Percentiles rank a stretch among this genome's conserved stretches.
Evolutionary conservation across 441 rosid genomes (phyloP).

Genomic region (Populus hybrid): DNA sequence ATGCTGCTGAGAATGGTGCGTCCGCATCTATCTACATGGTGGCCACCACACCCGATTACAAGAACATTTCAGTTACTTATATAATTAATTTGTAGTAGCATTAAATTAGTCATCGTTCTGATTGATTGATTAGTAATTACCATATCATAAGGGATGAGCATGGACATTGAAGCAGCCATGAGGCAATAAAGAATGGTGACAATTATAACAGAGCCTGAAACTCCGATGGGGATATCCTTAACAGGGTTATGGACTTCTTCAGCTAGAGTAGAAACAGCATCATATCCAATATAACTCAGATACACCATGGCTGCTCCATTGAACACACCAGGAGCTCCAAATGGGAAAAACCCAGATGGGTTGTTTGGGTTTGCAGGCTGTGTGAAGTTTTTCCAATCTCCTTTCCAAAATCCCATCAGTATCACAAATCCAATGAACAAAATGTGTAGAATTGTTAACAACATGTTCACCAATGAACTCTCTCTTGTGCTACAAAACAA

Average conservation of each 20-base stretch:
- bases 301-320: conserved; percentile 83
- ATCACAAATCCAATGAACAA: conserved; percentile 73
- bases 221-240: conserved; percentile 83
- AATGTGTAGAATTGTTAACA: conserved; percentile 67
- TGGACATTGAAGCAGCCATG: conserved; percentile 94
- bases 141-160: conserved; percentile 84
- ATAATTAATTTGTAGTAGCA: too few species aligned
- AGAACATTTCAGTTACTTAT: not conserved
- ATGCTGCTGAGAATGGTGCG: conserved; percentile 80
- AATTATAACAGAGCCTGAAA: conserved; percentile 72
- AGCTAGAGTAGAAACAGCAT: conserved; percentile 95
- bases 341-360: conserved; percentile 71
- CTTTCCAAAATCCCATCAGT: conserved; percentile 63
- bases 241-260: conserved; percentile 81
- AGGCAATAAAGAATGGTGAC: conserved; percentile 83
- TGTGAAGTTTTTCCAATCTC: conserved; percentile 58
- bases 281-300: conserved; percentile 87
- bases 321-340: conserved; percentile 70
- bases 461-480: conserved; percentile 76
- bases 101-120: too few species aligned
- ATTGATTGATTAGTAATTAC: conserved; percentile 27
- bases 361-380: conserved; percentile 40
- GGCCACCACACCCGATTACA: conserved; percentile 13
- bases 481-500: conserved; percentile 48
- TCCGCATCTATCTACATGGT: conserved; percentile 66